phyloP scores from a whole-genome alignment of 1,284 basidiomycete genomes.

The Schizopora paradoxa region DNA sequence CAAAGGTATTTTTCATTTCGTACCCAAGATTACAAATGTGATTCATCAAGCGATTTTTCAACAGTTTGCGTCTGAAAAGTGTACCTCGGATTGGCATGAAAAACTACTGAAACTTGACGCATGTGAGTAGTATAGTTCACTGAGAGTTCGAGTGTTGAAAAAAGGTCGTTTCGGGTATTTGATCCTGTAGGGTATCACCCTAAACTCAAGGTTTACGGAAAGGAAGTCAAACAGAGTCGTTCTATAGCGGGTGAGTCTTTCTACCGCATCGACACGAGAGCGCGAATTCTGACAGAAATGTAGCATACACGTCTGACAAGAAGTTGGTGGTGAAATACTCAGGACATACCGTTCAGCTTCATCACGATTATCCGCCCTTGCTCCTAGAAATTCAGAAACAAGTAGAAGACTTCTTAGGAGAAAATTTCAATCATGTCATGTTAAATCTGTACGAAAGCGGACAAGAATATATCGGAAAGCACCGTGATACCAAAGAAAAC shows the following conservation, averaged over 20 bases:
- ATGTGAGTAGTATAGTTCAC: slow-evolving; percentile 26
- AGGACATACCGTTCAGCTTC: slow-evolving; percentile 35
- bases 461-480: slow-evolving; percentile 37
- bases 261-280: not conserved
- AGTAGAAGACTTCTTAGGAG: slow-evolving; percentile 34
- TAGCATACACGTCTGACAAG: slow-evolving; percentile 36
- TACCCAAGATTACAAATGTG: not conserved
- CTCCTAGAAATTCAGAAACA: slow-evolving; percentile 32
- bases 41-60: not conserved
- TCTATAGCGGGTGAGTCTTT: slow-evolving; percentile 31
- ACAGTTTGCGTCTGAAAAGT: slow-evolving; percentile 31
- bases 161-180: not conserved
- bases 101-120: slow-evolving; percentile 32
- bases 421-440: slow-evolving; percentile 46
- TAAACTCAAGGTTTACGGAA: slow-evolving; percentile 46
- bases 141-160: not conserved
- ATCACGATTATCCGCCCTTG: slow-evolving; percentile 34
- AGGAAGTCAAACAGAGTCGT: slow-evolving; percentile 39
- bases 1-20: slow-evolving; percentile 23
- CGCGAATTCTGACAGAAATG: not conserved
- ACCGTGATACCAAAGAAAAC: slow-evolving; percentile 34
- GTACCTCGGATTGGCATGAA: slow-evolving; percentile 34
- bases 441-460: slow-evolving; percentile 46
- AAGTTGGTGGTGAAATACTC: slow-evolving; percentile 38
- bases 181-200: slow-evolving; percentile 37